A percentile compares a stretch with the other conserved stretches of the same genome.
Evolutionary conservation across 2,329 filamentous ascomycete genomes (phyloP).

Genomic region (Capronia epimyces): DNA sequence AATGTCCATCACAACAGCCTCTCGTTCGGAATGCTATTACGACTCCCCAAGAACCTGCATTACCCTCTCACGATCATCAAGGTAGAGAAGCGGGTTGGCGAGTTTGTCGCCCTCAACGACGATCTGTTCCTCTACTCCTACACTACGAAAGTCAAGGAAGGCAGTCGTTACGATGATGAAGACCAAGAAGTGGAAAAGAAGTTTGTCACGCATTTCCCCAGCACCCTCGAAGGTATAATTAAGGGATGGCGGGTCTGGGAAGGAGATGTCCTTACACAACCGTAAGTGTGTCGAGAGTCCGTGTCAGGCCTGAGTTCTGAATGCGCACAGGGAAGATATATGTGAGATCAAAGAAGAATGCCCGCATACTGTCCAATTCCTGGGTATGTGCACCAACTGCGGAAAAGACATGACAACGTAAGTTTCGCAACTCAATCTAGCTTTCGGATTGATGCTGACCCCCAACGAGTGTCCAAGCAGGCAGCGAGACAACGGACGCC

Average conservation of each 20-base stretch:
- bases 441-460: constrained; percentile 5
- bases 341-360: constrained; percentile 86
- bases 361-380: constrained; percentile 83
- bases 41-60: constrained; percentile 56
- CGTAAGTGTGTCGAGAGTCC: constrained; percentile 34
- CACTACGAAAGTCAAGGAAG: constrained; percentile 63
- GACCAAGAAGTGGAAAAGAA: constrained; percentile 61
- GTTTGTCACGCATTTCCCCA: constrained; percentile 74
- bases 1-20: constrained; percentile 13
- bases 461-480: constrained; percentile 16
- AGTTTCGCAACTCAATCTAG: constrained; percentile 26
- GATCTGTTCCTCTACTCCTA: constrained; percentile 83
- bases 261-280: constrained; percentile 40
- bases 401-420: constrained; percentile 92
- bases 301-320: constrained; percentile 2
- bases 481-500: constrained; percentile 39
- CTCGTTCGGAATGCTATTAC: constrained; percentile 41
- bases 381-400: constrained; percentile 83
- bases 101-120: constrained; percentile 69
- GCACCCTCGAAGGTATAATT: constrained; percentile 74
- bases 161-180: constrained; percentile 64
- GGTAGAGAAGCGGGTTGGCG: constrained; percentile 69
- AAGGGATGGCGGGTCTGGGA: constrained; percentile 65
- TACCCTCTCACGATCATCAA: constrained; percentile 92
- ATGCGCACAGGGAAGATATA: constrained; percentile 45